These are phyloP conservation scores for Sechiopsis laciniata DNA, from an alignment of 306 rosid genomes.

Conservation along the genomic window DNA sequence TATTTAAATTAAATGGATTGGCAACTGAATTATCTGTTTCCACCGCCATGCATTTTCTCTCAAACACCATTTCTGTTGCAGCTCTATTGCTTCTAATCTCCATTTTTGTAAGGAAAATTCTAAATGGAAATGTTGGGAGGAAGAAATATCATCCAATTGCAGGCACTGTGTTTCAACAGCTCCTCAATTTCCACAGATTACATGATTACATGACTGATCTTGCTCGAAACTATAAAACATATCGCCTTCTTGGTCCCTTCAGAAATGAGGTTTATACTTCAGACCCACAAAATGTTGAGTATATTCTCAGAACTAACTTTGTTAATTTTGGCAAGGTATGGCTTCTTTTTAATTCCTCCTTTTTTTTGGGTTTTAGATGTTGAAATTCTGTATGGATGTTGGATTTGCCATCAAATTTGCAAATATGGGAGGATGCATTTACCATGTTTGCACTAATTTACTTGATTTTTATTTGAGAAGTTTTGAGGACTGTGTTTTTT, in stretches of 20 bases:
- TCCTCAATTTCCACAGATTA: conserved; percentile 56
- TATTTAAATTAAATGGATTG: background rate
- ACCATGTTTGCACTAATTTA: too few relatives aligned
- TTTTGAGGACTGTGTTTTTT: too few relatives aligned
- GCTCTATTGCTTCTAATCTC: conserved; percentile 30
- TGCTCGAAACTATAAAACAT: conserved; percentile 59
- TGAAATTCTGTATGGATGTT: too few relatives aligned
- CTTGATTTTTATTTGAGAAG: too few relatives aligned
- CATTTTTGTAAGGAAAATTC: conserved; percentile 23
- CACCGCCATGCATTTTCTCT: conserved; percentile 32
- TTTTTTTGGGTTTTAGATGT: too few relatives aligned
- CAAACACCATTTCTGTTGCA: conserved; percentile 30
- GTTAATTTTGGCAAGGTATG: conserved; percentile 77
- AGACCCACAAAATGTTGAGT: conserved; percentile 67
- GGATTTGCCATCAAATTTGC: too few relatives aligned
- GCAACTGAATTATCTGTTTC: background rate
- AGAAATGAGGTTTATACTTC: conserved; percentile 66
- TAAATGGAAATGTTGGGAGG: conserved; percentile 26
- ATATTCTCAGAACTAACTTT: conserved; percentile 73
- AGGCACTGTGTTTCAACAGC: conserved; percentile 60
- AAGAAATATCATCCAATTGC: conserved; percentile 63
- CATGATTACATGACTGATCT: conserved; percentile 81
- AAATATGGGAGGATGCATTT: too few relatives aligned
- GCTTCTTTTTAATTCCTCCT: background rate
- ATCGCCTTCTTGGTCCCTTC: conserved; percentile 50